Conservation (phyloP, 148 eudicot species). For the Chenopodium formosanum region DNA sequence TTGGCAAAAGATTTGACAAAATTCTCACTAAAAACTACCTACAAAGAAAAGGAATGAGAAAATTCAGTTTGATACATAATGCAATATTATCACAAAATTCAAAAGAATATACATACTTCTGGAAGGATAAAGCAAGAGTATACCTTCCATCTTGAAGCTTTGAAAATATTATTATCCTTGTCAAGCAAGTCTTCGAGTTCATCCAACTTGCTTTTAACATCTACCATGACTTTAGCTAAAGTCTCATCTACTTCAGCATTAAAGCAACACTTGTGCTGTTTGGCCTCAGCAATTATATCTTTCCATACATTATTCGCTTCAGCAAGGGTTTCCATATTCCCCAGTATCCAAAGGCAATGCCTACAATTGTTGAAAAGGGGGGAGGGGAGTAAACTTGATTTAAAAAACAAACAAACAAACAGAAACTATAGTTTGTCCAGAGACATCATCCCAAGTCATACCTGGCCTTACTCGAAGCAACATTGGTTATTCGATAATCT, state of each 20-base stretch:
- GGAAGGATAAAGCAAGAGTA: neutral
- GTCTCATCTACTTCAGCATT: constrained; percentile 42
- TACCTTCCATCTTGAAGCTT: constrained; percentile 45
- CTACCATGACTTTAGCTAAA: constrained; percentile 23
- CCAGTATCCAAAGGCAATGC: constrained; percentile 63
- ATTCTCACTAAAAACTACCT: constrained; percentile 41
- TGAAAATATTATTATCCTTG: constrained; percentile 35
- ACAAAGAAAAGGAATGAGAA: neutral
- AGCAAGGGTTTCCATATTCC: constrained; percentile 36
- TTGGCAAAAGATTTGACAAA: constrained; percentile 43
- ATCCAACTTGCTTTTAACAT: constrained; percentile 38
- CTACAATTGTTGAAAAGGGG: constrained; percentile 24
- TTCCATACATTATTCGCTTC: constrained; percentile 39
- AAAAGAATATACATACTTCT: neutral
- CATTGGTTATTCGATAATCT: constrained; percentile 36
- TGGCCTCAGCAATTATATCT: constrained; percentile 43
- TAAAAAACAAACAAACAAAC: neutral
- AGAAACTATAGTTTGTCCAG: neutral
- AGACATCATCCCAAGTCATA: constrained; percentile 20
- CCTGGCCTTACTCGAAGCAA: constrained; percentile 56
- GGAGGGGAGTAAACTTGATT: neutral
- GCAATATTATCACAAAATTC: neutral
- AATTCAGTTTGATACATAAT: neutral
- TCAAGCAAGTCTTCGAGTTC: constrained; percentile 45
- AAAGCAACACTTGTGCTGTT: constrained; percentile 37